Evolutionary conservation across 2,329 filamentous ascomycete genomes (phyloP).

Genomic region (Neoarthrinium moseri): DNA sequence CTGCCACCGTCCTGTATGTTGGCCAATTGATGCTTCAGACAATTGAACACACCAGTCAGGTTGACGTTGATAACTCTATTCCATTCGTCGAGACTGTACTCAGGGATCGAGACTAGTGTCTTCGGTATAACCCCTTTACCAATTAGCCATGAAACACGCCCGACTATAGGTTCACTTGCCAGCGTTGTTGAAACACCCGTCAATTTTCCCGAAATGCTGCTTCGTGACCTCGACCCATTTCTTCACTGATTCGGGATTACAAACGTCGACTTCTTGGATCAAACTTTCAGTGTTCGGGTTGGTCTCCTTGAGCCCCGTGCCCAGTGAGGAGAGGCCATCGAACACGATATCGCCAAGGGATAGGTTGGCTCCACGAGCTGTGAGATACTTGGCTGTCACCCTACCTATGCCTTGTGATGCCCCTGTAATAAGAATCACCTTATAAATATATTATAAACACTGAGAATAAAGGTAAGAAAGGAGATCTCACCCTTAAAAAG

Average conservation of each 20-base stretch:
- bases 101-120: neutral
- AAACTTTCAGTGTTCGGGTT: neutral
- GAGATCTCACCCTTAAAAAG: no score
- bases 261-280: neutral
- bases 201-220: neutral
- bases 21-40: conserved; percentile 45
- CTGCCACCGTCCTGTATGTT: conserved; percentile 37
- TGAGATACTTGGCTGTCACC: neutral
- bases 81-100: conserved; percentile 27
- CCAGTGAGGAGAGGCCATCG: neutral
- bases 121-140: neutral
- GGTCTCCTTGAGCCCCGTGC: neutral
- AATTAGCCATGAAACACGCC: neutral
- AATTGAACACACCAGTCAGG: conserved; percentile 46
- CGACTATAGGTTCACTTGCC: neutral
- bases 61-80: conserved; percentile 42
- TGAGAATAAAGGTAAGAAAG: neutral
- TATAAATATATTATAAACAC: neutral
- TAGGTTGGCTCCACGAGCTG: neutral
- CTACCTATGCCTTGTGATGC: neutral
- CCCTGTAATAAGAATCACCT: neutral
- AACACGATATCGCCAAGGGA: neutral
- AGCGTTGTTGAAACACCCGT: neutral
- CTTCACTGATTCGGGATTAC: neutral
- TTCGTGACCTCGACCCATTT: neutral